Conservation (phyloP, 2,329 filamentous ascomycete genomes). For the Neopestalotiopsis rosae region DNA sequence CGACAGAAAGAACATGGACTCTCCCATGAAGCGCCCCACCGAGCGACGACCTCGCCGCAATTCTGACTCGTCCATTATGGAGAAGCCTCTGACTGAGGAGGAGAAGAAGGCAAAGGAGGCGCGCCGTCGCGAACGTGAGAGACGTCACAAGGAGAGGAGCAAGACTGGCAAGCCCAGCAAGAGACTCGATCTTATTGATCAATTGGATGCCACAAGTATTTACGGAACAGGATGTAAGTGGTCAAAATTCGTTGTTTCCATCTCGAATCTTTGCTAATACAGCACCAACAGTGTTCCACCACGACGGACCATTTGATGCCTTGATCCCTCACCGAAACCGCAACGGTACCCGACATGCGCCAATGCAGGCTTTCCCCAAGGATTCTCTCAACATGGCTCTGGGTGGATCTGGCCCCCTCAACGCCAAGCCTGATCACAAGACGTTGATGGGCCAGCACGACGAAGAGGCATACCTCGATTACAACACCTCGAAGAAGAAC, state of each 20-base stretch:
- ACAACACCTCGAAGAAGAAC: conserved; percentile 45
- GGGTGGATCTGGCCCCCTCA: conserved; percentile 85
- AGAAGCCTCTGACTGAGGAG: conserved; percentile 63
- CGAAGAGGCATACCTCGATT: conserved; percentile 89
- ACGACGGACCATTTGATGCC: conserved; percentile 96
- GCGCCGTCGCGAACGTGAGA: conserved; percentile 57
- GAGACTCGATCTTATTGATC: conserved; percentile 89
- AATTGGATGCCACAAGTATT: conserved; percentile 94
- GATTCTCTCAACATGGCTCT: conserved; percentile 91
- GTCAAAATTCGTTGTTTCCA: background rate
- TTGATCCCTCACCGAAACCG: conserved; percentile 94
- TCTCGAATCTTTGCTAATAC: conserved; percentile 20
- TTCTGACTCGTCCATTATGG: conserved; percentile 78
- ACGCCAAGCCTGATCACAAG: conserved; percentile 80
- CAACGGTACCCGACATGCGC: conserved; percentile 79
- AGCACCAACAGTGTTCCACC: conserved; percentile 80
- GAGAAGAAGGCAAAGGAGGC: conserved; percentile 56
- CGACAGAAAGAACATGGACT: conserved; percentile 42
- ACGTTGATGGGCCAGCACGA: conserved; percentile 82
- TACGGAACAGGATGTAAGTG: conserved; percentile 87
- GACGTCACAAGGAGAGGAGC: conserved; percentile 54
- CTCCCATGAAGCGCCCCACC: conserved; percentile 43
- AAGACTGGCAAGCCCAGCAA: conserved; percentile 48
- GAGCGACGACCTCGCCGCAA: conserved; percentile 70
- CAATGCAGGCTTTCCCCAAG: conserved; percentile 95